phyloP scores from a whole-genome alignment of 495 filamentous ascomycete species.

The Rhizodiscina lignyota region DNA sequence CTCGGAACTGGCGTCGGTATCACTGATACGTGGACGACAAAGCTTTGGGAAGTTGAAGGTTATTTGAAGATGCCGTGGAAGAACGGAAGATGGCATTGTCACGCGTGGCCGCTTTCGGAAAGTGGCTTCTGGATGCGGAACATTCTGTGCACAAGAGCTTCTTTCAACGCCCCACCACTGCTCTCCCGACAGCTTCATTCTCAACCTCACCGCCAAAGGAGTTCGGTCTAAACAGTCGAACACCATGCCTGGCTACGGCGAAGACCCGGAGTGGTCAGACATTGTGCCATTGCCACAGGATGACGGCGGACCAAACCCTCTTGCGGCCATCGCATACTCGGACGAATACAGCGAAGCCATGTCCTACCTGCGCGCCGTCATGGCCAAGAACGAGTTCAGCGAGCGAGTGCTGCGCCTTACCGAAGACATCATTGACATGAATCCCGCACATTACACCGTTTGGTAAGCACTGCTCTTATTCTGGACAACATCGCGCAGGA shows the following conservation, averaged over 20 bases:
- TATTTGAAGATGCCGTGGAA: too few species aligned
- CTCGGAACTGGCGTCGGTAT: too few species aligned
- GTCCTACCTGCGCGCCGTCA: slow-evolving; percentile 83
- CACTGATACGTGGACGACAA: too few species aligned
- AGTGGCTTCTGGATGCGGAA: too few species aligned
- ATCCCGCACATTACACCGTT: slow-evolving; percentile 94
- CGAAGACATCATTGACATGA: slow-evolving; percentile 73
- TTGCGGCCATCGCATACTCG: slow-evolving; percentile 79
- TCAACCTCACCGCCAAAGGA: too few species aligned
- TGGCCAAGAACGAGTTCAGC: slow-evolving; percentile 73
- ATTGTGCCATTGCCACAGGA: slow-evolving; percentile 67
- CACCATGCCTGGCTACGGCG: slow-evolving; percentile 32
- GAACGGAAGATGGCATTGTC: too few species aligned
- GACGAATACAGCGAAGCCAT: slow-evolving; percentile 74
- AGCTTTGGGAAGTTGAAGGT: too few species aligned
- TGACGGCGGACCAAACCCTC: slow-evolving; percentile 53
- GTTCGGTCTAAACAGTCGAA: too few species aligned
- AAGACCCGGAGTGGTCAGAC: slow-evolving; percentile 67
- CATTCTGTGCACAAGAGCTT: too few species aligned
- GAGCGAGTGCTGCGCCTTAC: slow-evolving; percentile 68
- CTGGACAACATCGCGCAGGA: not conserved
- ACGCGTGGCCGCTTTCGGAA: too few species aligned
- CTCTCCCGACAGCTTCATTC: too few species aligned
- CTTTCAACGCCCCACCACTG: too few species aligned
- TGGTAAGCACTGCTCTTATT: slow-evolving; percentile 38